Conservation (phyloP, 352 stramenopile genomes). For the Pelagophyceae sp. region DNA sequence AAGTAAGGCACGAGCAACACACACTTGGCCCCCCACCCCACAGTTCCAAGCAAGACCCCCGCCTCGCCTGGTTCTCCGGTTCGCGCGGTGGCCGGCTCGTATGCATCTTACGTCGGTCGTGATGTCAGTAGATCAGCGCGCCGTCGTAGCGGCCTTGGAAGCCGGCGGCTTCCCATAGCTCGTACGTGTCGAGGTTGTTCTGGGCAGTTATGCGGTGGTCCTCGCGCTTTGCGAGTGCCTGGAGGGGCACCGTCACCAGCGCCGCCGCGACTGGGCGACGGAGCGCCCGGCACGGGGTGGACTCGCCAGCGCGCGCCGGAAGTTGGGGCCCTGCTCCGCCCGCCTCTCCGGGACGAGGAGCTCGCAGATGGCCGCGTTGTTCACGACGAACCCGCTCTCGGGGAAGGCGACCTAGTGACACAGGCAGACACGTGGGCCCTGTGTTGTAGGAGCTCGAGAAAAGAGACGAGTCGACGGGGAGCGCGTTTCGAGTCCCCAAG, state of each 20-base stretch:
- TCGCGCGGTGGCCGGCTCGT: too few relatives aligned
- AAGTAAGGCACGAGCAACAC: too few relatives aligned
- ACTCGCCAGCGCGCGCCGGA: neutral
- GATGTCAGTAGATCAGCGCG: constrained; percentile 9
- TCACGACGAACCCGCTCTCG: neutral
- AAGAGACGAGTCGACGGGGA: neutral
- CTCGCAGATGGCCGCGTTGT: constrained; percentile 14
- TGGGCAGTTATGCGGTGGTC: neutral
- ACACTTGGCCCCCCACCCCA: too few relatives aligned
- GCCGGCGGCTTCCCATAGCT: neutral
- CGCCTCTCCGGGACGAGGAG: neutral
- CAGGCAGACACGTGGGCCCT: neutral
- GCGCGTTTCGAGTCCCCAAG: too few relatives aligned
- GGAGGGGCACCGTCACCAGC: too few relatives aligned
- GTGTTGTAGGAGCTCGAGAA: neutral
- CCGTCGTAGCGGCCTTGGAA: constrained; percentile 1
- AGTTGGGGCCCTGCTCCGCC: neutral
- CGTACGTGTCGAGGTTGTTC: neutral
- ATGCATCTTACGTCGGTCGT: too few relatives aligned
- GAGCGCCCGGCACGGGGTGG: too few relatives aligned
- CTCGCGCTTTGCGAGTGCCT: neutral
- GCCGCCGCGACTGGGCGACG: neutral
- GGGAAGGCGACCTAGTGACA: neutral
- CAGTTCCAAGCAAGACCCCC: too few relatives aligned
- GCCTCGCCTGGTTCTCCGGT: too few relatives aligned